A percentile compares a stretch with the other conserved stretches of the same genome.
Conservation (phyloP, 495 filamentous ascomycete genomes). For the Talaromyces stipitatus region DNA sequence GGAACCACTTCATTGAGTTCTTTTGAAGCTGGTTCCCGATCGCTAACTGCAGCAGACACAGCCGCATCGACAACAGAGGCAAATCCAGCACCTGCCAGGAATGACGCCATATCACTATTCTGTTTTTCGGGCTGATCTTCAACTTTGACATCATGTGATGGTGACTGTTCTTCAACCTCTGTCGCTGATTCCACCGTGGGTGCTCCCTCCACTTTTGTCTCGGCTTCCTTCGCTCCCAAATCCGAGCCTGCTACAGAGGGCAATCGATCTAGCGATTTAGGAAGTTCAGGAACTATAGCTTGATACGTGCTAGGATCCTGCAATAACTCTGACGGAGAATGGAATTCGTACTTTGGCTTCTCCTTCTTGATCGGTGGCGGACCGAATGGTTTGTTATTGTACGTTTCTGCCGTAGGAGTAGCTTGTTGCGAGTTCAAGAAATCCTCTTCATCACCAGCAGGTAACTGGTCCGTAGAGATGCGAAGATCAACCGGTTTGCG, state of each 20-base stretch:
- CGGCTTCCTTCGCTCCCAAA: slow-evolving; percentile 14
- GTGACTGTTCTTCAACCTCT: no score
- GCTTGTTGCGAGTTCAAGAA: slow-evolving; percentile 28
- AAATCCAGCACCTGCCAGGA: slow-evolving; percentile 13
- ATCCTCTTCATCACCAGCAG: slow-evolving; percentile 13
- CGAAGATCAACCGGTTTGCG: slow-evolving; percentile 15
- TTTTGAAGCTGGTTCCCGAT: neutral
- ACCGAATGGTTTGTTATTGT: slow-evolving; percentile 1
- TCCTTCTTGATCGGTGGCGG: slow-evolving; percentile 14
- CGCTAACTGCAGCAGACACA: slow-evolving; percentile 17
- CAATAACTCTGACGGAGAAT: slow-evolving; percentile 38
- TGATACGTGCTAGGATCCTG: slow-evolving; percentile 22
- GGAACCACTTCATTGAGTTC: neutral
- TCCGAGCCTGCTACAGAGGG: slow-evolving; percentile 32
- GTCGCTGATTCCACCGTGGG: neutral
- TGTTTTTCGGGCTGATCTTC: neutral
- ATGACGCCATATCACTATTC: neutral
- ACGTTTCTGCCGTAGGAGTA: slow-evolving; percentile 27
- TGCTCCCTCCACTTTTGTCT: neutral
- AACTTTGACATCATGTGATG: neutral
- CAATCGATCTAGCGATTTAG: slow-evolving; percentile 19
- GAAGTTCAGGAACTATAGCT: slow-evolving; percentile 13
- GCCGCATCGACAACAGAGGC: slow-evolving; percentile 21
- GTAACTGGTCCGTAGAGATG: slow-evolving; percentile 14
- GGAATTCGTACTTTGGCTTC: slow-evolving; percentile 37